phyloP scores from a whole-genome alignment of 345 rosid genomes.

The Gossypium herbaceum region DNA sequence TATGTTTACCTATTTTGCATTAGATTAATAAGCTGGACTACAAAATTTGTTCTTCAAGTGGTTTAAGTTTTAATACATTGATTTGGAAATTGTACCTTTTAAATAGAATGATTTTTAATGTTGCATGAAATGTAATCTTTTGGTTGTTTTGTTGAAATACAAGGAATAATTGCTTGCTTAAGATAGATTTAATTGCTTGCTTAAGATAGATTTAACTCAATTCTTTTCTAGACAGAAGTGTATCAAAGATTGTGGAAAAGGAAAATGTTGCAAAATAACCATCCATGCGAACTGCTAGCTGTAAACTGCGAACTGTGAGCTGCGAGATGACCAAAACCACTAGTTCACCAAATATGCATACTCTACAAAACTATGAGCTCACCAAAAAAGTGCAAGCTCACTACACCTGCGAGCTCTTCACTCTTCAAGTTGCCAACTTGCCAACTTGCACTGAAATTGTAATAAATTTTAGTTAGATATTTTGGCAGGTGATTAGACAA shows the following conservation, averaged over 20 bases:
- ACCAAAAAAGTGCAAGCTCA: no score
- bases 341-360: no score
- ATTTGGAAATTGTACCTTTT: background rate
- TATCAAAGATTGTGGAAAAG: constrained; percentile 54
- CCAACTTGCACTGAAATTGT: no score
- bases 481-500: no score
- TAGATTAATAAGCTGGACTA: background rate
- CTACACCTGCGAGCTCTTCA: no score
- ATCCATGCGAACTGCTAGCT: no score
- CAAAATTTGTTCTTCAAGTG: background rate
- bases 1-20: background rate
- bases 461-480: no score
- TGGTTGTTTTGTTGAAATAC: background rate
- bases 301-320: background rate
- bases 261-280: no score
- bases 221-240: constrained; percentile 67
- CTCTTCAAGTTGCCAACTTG: no score
- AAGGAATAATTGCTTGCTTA: background rate
- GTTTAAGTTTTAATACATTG: background rate
- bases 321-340: no score
- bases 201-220: background rate
- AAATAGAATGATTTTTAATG: background rate
- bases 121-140: background rate
- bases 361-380: no score
- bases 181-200: background rate